Base-by-base conservation (phyloP, 2,329 filamentous ascomycete genomes). In the Stagonosporopsis vannaccii region DNA sequence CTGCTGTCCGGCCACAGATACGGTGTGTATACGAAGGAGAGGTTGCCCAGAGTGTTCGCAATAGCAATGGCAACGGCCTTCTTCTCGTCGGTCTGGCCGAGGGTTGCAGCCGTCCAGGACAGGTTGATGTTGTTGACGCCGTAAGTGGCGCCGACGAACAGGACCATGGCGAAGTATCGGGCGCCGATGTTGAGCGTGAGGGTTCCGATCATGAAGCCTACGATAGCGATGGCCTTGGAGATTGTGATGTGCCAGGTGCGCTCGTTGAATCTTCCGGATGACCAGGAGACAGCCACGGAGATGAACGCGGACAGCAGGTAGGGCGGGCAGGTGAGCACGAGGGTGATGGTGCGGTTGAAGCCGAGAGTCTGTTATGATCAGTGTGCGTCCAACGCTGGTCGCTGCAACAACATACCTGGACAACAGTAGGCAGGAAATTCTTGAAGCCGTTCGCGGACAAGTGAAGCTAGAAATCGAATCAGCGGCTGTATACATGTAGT, bases 71-170 rank as follows among this genome's bases (percentile, higher is more conserved):
- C 63, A 4, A 75, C 75, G 20, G 77, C 75, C 40, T 75, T 76
- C 65, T 79, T 80, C 56, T 77, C 77, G 22, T 73, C 67, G 1
- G 77, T 77, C 43, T 78, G 75, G 1, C 72, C 74, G 4, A 77
- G 61, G 0, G 73, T 75, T 4, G 72, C 67, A 7, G 74, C 72
- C 1, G 72, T 72, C 77, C 77, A 80, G 8, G 71, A 71, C 6
- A 80, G 63, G 19, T 75, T 73, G 49, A 74, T 66, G 25, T 68
- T 68, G 52, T 73, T 71, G 17, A 71, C 63, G 3, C 67, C 69
- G 41, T 73, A 74, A 2, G 64, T 66, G 20, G 69, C 71, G 2
- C 61, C 59, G n/a, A 72, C 66, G 28, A 74, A 71, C 19, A 75
- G 52, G 25, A 74, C 62, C 50, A 72, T 67, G 26, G 70, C 63